Base-by-base conservation (phyloP, 176 grass and related monocot genomes). In the Puccinellia tenuiflora region DNA sequence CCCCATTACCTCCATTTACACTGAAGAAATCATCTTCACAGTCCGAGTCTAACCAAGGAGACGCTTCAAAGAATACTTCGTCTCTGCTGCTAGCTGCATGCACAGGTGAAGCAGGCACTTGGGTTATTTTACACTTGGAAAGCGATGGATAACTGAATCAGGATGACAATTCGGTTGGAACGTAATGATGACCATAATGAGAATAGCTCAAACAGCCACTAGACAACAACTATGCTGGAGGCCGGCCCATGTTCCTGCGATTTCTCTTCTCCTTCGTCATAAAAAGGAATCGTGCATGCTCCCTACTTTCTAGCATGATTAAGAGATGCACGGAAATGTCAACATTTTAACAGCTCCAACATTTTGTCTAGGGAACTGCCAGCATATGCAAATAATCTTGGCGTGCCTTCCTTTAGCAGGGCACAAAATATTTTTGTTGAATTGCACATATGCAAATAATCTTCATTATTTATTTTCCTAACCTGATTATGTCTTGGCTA, bases 11-110 rank as follows among this genome's bases (percentile, higher is more conserved):
- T 93, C 88, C 96, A 79, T 95, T 98, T 35, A 98, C 86, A 31
- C 96, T 95, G 77, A 82, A 98, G 78, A 98, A 95, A 66, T 95
- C 96, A 51, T 93, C 92, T 14, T 98, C 96, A 25, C 88, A 91
- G 56, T 98, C 96, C 7, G 96, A 98, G 34, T 93, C 96, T n/a
- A 94, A 34, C 86, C 92, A 95, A n/a, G 81, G 84, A 39, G n/a
- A 79, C 14, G 96, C 88, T 39, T 98, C 92, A 20, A 83, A 98
- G 79, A 95, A 98, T 3, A 77, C 50, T 6, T 95, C 92, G 0
- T 90, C 90, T 75, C 68, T 91, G 79, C 92, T 93, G 79, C 88
- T 91, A 22, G 61, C 90, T 94, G 83, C 55, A 73, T 3, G 34
- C 18, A 61, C 4, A 69, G 50, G 4, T 50, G 33, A 50, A 77